Evolutionary conservation across 306 rosid species (phyloP).

Genomic region (Vachellia collinsii): DNA sequence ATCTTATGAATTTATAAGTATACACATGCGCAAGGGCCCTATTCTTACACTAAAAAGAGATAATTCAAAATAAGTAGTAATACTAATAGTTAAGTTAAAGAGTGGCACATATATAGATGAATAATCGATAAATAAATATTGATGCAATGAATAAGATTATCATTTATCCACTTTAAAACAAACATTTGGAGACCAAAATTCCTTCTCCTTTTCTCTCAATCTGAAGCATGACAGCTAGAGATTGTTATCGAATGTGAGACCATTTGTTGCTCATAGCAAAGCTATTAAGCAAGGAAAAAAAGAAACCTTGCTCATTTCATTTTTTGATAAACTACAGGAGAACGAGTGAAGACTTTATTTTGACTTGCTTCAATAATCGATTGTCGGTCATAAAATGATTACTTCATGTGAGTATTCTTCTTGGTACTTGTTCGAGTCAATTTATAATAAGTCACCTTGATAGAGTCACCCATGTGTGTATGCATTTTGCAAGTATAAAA

Average conservation of each 20-base stretch:
- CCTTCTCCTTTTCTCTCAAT: neutral
- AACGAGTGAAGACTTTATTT: too few species aligned
- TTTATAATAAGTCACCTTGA: too few species aligned
- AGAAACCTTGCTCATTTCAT: neutral
- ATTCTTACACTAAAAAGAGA: too few species aligned
- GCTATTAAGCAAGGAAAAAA: neutral
- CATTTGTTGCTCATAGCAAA: neutral
- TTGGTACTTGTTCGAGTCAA: too few species aligned
- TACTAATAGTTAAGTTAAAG: neutral
- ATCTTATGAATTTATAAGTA: too few species aligned
- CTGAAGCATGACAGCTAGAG: slow-evolving; percentile 12
- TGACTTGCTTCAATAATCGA: too few species aligned
- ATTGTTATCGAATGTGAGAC: slow-evolving; percentile 34
- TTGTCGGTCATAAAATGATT: too few species aligned
- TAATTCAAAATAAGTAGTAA: neutral
- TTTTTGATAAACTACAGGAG: too few species aligned
- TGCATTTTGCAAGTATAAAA: too few species aligned
- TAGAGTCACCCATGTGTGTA: too few species aligned
- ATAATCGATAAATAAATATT: neutral
- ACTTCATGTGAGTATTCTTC: too few species aligned
- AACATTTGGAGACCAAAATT: neutral
- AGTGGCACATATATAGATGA: neutral
- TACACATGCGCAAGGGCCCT: too few species aligned
- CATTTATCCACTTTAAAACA: neutral
- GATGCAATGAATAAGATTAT: neutral